phyloP scores from a whole-genome alignment of 2,329 filamentous ascomycete genomes.

The Talaromyces atroroseus region DNA sequence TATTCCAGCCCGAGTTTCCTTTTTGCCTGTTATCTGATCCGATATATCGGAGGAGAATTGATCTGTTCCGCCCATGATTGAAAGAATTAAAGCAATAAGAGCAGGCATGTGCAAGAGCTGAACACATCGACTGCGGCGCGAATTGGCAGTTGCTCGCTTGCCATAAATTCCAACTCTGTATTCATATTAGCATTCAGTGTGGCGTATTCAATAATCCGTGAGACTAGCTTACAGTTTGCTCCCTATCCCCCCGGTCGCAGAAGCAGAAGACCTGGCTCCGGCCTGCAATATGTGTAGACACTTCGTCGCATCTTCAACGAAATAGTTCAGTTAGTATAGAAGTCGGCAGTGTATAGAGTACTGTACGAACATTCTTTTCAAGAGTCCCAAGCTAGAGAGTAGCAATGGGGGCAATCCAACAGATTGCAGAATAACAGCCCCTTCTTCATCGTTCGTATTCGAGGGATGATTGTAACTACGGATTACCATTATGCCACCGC shows the following conservation, averaged over 20 bases:
- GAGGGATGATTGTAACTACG: not conserved
- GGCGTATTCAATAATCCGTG: not conserved
- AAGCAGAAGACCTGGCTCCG: not conserved
- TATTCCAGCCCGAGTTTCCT: not conserved
- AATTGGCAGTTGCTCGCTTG: not conserved
- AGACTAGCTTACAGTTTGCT: not conserved
- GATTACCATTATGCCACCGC: not conserved
- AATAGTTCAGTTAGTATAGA: not conserved
- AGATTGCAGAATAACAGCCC: not conserved
- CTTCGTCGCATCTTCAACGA: not conserved
- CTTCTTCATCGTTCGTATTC: not conserved
- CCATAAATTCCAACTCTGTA: not conserved
- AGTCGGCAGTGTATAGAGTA: not conserved
- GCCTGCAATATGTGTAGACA: not conserved
- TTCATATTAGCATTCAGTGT: not conserved
- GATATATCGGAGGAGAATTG: not conserved
- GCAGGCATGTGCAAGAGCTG: not conserved
- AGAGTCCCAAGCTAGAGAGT: not conserved
- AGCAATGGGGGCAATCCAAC: not conserved
- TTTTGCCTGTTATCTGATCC: not conserved
- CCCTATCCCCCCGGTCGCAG: not conserved
- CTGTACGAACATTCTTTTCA: conserved; percentile 2
- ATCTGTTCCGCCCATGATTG: not conserved
- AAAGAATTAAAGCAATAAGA: not conserved
- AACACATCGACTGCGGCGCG: conserved; percentile 1